Evolutionary conservation across 352 stramenopile genomes (phyloP).

Genomic region (Globisporangium carolinianum): DNA sequence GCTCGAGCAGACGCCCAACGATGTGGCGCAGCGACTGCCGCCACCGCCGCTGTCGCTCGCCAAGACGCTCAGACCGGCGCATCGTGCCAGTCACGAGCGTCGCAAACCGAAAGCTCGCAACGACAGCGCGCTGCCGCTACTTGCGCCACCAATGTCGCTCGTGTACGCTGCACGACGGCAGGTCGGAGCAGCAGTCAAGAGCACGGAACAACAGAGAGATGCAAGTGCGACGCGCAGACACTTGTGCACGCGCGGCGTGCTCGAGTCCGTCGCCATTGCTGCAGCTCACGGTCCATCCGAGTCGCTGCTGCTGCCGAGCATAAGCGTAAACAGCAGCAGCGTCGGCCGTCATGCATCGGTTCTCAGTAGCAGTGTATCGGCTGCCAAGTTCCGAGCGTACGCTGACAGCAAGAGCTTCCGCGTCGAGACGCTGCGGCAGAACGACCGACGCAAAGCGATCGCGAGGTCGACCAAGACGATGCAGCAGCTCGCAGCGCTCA

Average conservation of each 20-base stretch:
- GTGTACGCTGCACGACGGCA: slow-evolving; percentile 7
- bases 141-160: slow-evolving; percentile 8
- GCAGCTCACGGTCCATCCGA: too few species aligned
- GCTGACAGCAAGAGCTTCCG: slow-evolving; percentile 33
- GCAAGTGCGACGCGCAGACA: slow-evolving; percentile 9
- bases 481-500: slow-evolving; percentile 20
- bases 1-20: slow-evolving; percentile 14
- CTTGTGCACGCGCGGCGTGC: slow-evolving; percentile 15
- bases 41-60: background rate
- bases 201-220: slow-evolving; percentile 1
- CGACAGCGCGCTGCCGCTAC: background rate
- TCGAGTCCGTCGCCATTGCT: background rate
- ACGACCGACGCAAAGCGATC: slow-evolving; percentile 37
- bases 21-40: background rate
- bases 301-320: too few species aligned
- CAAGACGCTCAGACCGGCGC: background rate
- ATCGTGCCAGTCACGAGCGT: background rate
- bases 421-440: slow-evolving; percentile 26
- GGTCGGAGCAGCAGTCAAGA: background rate
- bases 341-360: background rate
- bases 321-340: background rate
- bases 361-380: slow-evolving; percentile 4
- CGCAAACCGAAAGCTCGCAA: background rate
- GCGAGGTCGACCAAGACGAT: slow-evolving; percentile 21
- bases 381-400: slow-evolving; percentile 37